These are phyloP conservation scores for Colletotrichum sp. DNA, from an alignment of 2,329 filamentous ascomycete species.

Conservation along the genomic window DNA sequence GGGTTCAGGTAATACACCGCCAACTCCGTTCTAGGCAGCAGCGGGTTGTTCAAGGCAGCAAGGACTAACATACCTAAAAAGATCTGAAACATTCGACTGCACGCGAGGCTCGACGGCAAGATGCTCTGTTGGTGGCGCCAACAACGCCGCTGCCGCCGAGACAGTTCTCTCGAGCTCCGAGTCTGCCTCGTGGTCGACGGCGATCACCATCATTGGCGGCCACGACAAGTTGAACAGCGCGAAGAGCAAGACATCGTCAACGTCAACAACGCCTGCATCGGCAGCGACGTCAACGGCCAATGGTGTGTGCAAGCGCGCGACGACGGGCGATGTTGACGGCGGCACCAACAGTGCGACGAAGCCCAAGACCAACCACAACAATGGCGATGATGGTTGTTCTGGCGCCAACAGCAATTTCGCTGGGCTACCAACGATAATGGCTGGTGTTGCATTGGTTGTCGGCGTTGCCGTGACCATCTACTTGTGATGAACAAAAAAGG, in stretches of 20 bases:
- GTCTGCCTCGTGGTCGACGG: constrained; percentile 5
- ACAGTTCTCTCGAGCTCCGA: background rate
- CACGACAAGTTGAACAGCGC: background rate
- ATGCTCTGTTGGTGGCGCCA: background rate
- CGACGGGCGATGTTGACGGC: background rate
- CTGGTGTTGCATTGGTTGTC: background rate
- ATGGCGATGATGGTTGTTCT: background rate
- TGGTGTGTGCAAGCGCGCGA: constrained; percentile 1
- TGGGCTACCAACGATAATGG: background rate
- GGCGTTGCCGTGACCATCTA: background rate
- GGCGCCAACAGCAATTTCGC: background rate
- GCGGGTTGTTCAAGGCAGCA: background rate
- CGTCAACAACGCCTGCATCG: background rate
- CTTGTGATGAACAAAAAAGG: background rate
- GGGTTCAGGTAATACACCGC: background rate
- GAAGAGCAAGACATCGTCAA: background rate
- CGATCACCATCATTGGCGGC: constrained; percentile 9
- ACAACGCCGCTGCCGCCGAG: background rate
- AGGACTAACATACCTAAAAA: background rate
- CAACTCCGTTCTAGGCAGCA: background rate
- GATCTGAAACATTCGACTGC: constrained; percentile 6
- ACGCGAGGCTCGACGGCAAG: background rate
- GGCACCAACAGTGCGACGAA: background rate
- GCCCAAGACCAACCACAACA: background rate
- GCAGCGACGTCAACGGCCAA: background rate